Conservation (phyloP, 2,329 filamentous ascomycete genomes). For the Paracorniculantispora psalliotae region DNA sequence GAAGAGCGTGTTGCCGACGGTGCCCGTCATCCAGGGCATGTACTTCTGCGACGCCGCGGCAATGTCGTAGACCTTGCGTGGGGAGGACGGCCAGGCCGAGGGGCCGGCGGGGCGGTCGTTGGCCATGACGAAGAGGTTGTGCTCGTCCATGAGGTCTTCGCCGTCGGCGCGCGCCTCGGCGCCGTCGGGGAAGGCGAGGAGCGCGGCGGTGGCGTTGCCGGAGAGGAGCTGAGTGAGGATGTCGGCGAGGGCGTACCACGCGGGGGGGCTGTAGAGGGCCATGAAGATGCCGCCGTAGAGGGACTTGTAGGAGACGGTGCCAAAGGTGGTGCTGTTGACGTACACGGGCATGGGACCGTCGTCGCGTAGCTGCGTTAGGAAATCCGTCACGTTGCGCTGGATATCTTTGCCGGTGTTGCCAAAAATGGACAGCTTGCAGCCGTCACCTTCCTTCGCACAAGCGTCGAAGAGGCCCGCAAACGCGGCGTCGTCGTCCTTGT, state of each 20-base stretch:
- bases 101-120: constrained; percentile 24
- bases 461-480: constrained; percentile 3
- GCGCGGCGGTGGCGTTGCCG: constrained; percentile 35
- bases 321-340: constrained; percentile 36
- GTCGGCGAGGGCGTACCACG: constrained; percentile 33
- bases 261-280: constrained; percentile 32
- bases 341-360: constrained; percentile 28
- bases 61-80: neutral
- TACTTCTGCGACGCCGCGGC: constrained; percentile 13
- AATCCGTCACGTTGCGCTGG: neutral
- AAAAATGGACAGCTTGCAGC: neutral
- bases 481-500: neutral
- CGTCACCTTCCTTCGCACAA: neutral
- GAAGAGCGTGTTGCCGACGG: constrained; percentile 28
- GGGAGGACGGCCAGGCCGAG: constrained; percentile 25
- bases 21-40: constrained; percentile 27
- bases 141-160: constrained; percentile 19
- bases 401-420: neutral
- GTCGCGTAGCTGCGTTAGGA: neutral
- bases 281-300: constrained; percentile 33
- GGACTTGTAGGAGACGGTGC: constrained; percentile 31
- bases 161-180: constrained; percentile 18
- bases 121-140: constrained; percentile 20
- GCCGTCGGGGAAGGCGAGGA: constrained; percentile 26
- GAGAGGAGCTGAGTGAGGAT: constrained; percentile 30